Conservation (phyloP, 2,329 filamentous ascomycete species). For the Cladosporium colombiae region DNA sequence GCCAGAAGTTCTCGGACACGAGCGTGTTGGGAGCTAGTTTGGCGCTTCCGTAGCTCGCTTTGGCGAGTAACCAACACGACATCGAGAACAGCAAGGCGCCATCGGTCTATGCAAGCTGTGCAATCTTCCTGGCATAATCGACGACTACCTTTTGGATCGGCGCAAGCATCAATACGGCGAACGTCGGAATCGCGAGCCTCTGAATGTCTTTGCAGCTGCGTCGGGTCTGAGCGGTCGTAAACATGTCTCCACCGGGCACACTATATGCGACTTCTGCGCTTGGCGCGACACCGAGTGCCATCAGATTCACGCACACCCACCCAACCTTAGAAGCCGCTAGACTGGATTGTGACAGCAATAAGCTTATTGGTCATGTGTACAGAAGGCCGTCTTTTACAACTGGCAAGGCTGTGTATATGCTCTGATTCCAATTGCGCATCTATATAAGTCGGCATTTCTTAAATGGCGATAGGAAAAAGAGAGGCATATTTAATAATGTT, state of each 20-base stretch:
- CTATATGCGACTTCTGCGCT: neutral
- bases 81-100: neutral
- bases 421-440: neutral
- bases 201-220: neutral
- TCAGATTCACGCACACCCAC: neutral
- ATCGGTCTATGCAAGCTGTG: neutral
- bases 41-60: constrained; percentile 15
- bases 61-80: constrained; percentile 6
- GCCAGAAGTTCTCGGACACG: neutral
- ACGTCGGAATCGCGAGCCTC: neutral
- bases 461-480: neutral
- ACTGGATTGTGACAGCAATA: neutral
- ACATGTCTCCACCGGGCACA: neutral
- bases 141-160: neutral
- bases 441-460: neutral
- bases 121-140: neutral
- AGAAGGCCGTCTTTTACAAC: neutral
- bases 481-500: neutral
- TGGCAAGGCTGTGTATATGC: neutral
- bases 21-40: constrained; percentile 12
- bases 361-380: neutral
- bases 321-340: neutral
- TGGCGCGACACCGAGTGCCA: neutral
- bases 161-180: neutral
- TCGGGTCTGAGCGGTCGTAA: neutral